Evolutionary conservation across 768 basidiomycete genomes (phyloP), one percentile per base, ranked within the genome.

Genomic region (Obba rivulosa): DNA sequence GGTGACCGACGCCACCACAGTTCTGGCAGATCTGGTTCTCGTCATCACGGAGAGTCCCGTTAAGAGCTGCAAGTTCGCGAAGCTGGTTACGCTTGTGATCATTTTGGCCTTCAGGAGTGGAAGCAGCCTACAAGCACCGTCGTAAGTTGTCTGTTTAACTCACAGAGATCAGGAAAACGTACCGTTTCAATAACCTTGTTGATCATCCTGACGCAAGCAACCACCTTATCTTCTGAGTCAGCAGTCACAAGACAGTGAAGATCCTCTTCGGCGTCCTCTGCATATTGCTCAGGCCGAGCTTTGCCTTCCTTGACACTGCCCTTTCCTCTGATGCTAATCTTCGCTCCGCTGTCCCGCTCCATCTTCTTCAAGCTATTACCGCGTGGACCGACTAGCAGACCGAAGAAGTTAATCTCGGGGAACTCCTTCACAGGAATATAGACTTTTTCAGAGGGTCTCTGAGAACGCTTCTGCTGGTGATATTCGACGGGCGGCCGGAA

Each of bases 401-500:
- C 96, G 60, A 99, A 98, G 73, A 98, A 99, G 66, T 99, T 99
- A 76, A 99, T 98, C 70, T 98, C 95, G 1, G 96, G 96, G 59
- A 99, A 99, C 69, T 99, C 96, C 67, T 99, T 98, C 65, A 97
- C 94, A 35, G 96, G 96, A 52, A 99, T 97, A 66, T 98, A 99
- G 52, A 99, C 96, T 70, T 98, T 98, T 51, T 99, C 96, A 28
- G 89, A 88, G 13, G 95, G 94, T 41, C 92, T 81, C 50, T 90
- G 88, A 36, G 89, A 90, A 25, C 92, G 86, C 68, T 96, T 95
- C 64, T 92, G 86, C 65, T 92, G 88, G 54, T 92, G 88, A 63
- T 97, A 95, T 67, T 99, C 96, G 48, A 92, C 87, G 9, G 96
- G 96, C 46, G 96, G 93, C 36, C 89, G 90, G 76, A 95, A 99